Conservation (phyloP, 768 basidiomycete genomes). For the Psilocybe tampanensis region DNA sequence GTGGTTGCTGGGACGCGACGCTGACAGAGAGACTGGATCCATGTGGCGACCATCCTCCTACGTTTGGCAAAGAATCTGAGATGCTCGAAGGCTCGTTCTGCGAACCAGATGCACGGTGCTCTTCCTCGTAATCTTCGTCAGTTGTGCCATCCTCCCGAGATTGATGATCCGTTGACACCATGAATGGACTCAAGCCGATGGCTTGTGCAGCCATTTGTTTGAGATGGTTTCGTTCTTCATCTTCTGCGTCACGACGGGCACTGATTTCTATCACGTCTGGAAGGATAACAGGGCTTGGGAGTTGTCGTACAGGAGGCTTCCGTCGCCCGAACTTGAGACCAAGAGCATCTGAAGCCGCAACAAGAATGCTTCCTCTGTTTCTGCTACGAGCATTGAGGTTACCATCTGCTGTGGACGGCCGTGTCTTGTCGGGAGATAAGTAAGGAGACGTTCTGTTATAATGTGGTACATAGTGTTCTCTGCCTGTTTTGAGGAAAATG, state of each 20-base stretch:
- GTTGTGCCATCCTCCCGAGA: constrained; percentile 36
- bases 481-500: constrained; percentile 1
- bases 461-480: constrained; percentile 25
- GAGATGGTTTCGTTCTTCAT: constrained; percentile 74
- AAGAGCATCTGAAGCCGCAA: constrained; percentile 55
- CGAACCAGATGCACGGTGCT: constrained; percentile 20
- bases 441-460: constrained; percentile 21
- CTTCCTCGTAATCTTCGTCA: constrained; percentile 41
- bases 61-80: constrained; percentile 22
- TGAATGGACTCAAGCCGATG: constrained; percentile 64
- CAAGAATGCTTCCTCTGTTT: constrained; percentile 48
- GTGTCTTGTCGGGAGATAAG: constrained; percentile 11
- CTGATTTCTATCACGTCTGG: constrained; percentile 78
- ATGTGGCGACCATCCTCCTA: constrained; percentile 28
- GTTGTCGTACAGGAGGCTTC: constrained; percentile 37
- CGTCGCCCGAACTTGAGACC: constrained; percentile 51
- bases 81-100: constrained; percentile 18
- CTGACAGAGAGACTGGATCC: constrained; percentile 36
- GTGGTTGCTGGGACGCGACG: constrained; percentile 22
- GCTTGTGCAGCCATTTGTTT: constrained; percentile 76
- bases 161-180: constrained; percentile 42
- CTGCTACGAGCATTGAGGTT: constrained; percentile 27
- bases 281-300: constrained; percentile 47
- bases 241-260: constrained; percentile 59
- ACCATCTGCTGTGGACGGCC: constrained; percentile 22